Evolutionary conservation across 306 rosid genomes (phyloP).

Genomic region (Citrullus amarus): DNA sequence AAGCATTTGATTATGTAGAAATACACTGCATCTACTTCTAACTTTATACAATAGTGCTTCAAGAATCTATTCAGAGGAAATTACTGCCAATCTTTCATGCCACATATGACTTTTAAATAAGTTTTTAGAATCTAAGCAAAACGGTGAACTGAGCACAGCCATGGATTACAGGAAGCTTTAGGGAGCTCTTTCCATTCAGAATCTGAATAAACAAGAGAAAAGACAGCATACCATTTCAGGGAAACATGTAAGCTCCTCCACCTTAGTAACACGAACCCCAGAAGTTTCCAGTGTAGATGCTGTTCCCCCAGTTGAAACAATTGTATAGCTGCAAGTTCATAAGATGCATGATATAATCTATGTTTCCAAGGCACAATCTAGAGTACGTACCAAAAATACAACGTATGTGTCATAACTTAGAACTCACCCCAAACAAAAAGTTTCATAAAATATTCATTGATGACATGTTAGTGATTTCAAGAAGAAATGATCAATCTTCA

Average conservation of each 20-base stretch:
- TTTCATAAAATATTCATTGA: not conserved
- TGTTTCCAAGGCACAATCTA: not conserved
- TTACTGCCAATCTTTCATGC: not conserved
- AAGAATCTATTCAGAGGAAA: not conserved
- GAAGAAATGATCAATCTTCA: not conserved
- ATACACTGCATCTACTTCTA: not conserved
- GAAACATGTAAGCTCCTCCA: slow-evolving; percentile 73
- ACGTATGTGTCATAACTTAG: not conserved
- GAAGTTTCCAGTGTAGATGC: slow-evolving; percentile 67
- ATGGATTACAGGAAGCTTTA: not conserved
- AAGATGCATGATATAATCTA: not conserved
- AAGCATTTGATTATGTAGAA: not conserved
- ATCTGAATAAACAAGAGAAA: not conserved
- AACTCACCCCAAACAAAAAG: not conserved
- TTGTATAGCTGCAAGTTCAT: slow-evolving; percentile 38
- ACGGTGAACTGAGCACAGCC: not conserved
- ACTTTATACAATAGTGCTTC: not conserved
- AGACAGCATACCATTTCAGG: slow-evolving; percentile 72
- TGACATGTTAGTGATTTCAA: not conserved
- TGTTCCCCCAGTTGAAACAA: slow-evolving; percentile 98
- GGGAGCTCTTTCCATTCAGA: not conserved
- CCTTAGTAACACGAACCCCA: slow-evolving; percentile 77
- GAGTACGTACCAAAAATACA: not conserved
- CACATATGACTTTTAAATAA: not conserved
- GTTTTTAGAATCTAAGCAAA: not conserved